Percentiles rank a stretch among this genome's conserved stretches.
phyloP scores from a whole-genome alignment of 177 flowering plant genomes.

The Tripterygium wilfordii region DNA sequence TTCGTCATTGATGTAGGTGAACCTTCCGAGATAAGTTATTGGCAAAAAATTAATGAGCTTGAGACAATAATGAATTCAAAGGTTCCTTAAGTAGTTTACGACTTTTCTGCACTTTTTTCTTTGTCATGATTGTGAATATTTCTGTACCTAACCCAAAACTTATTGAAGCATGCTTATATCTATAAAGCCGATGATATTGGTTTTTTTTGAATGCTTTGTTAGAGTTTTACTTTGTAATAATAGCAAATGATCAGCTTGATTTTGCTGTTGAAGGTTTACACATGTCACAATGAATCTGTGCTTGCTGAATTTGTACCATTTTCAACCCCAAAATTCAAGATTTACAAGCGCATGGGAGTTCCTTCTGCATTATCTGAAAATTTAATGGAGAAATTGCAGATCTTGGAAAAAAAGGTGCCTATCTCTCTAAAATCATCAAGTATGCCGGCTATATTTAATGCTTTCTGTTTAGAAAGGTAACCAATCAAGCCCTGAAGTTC shows the following conservation, averaged over 20 bases:
- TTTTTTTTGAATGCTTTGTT: too few relatives aligned
- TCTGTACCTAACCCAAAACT: too few relatives aligned
- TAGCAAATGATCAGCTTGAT: neutral
- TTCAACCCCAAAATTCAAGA: constrained; percentile 40
- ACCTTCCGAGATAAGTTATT: constrained; percentile 23
- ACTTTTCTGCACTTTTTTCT: too few relatives aligned
- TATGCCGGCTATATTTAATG: too few relatives aligned
- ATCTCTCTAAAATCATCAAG: neutral
- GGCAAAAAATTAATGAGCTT: constrained; percentile 51
- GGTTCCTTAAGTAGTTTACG: too few relatives aligned
- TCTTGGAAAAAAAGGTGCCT: constrained; percentile 37
- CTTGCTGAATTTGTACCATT: constrained; percentile 47
- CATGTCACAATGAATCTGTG: constrained; percentile 55
- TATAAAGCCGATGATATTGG: too few relatives aligned
- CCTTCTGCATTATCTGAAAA: constrained; percentile 14
- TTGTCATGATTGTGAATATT: too few relatives aligned
- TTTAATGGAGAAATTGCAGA: constrained; percentile 16
- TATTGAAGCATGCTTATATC: too few relatives aligned
- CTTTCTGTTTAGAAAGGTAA: neutral
- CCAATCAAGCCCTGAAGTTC: too few relatives aligned
- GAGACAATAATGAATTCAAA: constrained; percentile 75
- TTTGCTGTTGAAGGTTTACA: constrained; percentile 45
- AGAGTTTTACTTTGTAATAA: neutral
- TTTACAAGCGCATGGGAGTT: constrained; percentile 30
- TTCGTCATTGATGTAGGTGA: constrained; percentile 32